These are phyloP conservation scores for Penicillium cataractarum DNA, from an alignment of 495 filamentous ascomycete species.

Conservation along the genomic window DNA sequence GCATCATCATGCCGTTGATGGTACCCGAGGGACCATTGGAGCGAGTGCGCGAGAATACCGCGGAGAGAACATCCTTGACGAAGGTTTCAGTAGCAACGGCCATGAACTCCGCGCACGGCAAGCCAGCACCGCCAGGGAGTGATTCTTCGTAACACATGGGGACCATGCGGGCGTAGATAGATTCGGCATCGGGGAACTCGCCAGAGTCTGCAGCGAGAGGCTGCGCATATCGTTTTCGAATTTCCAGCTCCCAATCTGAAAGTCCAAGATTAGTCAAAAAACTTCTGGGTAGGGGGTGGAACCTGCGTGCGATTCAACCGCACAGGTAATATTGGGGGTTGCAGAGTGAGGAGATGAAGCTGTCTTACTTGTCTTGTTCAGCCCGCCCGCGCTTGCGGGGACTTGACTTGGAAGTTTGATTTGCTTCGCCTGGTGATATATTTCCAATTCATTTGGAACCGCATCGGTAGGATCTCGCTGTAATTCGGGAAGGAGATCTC, in stretches of 20 bases:
- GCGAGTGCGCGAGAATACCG: conserved; percentile 76
- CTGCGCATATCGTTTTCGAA: conserved; percentile 87
- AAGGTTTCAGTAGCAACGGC: conserved; percentile 88
- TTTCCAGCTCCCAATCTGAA: conserved; percentile 86
- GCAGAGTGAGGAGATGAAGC: background rate
- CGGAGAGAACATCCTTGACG: conserved; percentile 83
- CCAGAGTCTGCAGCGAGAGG: conserved; percentile 86
- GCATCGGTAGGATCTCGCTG: conserved; percentile 70
- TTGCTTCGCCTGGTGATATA: conserved; percentile 70
- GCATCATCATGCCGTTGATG: conserved; percentile 73
- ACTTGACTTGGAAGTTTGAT: conserved; percentile 70
- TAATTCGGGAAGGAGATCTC: background rate
- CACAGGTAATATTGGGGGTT: conserved; percentile 13
- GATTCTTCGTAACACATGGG: conserved; percentile 95
- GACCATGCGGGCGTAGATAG: conserved; percentile 82
- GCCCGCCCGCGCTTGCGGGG: conserved; percentile 79
- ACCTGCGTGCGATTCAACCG: conserved; percentile 7
- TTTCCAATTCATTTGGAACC: conserved; percentile 63
- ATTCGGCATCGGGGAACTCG: conserved; percentile 84
- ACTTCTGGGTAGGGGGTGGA: background rate
- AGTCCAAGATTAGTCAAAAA: conserved; percentile 25
- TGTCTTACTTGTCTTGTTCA: conserved; percentile 84
- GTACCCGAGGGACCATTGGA: conserved; percentile 76
- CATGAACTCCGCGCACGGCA: conserved; percentile 82
- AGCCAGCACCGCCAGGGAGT: conserved; percentile 69